Evolutionary conservation across 805 yeast genomes (phyloP), one percentile per base, ranked within the genome.

Genomic region (Scheffersomyces stipitis): DNA sequence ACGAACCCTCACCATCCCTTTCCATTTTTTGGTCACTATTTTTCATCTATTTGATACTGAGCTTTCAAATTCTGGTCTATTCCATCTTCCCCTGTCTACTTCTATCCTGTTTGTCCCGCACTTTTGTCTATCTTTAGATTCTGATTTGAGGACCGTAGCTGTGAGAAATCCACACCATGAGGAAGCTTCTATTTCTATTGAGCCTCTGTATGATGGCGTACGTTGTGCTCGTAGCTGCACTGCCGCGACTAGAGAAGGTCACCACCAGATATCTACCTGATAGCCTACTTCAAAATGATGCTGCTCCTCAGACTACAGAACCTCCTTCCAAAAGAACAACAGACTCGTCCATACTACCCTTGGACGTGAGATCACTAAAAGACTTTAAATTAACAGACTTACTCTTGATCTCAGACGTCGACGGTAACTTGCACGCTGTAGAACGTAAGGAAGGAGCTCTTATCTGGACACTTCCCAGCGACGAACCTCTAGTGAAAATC

Each of bases 371-470:
- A 26, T 62, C 66, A 15, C 54, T 78, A 12, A 49, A 50, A 13
- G 78, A 76, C 42, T 78, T 76, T 69, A 51, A 52, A 18, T 60
- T 83, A 5, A 64, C 86, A 0, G 78, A 82, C 45, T 50, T 84
- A 7, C 56, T 90, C 2, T 60, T 89, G 4, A 79, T 86, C 0
- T 78, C 90, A 9, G 95, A 90, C 51, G 75, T 89, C 1, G 96
- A 91, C 52, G 98, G 97, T 1, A 81, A 85, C 18, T 58, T 90
- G 7, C 93, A 88, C 54, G 96, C 93, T 0, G 60, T 89, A 7
- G 80, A 82, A 45, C 68, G 97, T 42, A 68, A 76, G 33, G 78
- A 84, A 0, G 98, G 98, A 2, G 76, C 76, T 17, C 57, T 81
- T 7, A 53, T 83, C 12, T 90, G 98, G 98, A 73, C 88, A 0